Conservation (phyloP, 805 yeast species). For the Saturnispora ahearnii region DNA sequence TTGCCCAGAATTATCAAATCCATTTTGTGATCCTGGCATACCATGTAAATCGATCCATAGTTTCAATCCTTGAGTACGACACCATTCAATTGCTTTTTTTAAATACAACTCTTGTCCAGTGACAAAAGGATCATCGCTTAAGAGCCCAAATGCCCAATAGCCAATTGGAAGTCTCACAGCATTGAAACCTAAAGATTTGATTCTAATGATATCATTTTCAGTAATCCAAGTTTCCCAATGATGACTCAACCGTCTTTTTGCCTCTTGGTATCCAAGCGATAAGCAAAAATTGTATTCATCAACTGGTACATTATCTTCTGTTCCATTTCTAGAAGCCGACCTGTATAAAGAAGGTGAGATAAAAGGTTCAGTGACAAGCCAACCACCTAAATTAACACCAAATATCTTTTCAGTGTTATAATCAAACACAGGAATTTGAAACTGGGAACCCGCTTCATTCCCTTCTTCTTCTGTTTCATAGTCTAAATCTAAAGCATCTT, state of each 20-base stretch:
- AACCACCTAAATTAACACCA: constrained; percentile 59
- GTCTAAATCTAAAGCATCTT: background rate
- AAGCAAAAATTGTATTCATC: constrained; percentile 54
- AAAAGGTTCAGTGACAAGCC: constrained; percentile 65
- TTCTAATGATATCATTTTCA: constrained; percentile 47
- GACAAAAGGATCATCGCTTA: constrained; percentile 73
- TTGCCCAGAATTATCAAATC: constrained; percentile 88
- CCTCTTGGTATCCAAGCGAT: constrained; percentile 39
- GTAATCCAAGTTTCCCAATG: constrained; percentile 56
- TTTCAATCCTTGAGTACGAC: constrained; percentile 47
- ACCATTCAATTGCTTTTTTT: constrained; percentile 75
- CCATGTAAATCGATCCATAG: constrained; percentile 94
- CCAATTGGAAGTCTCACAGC: constrained; percentile 88
- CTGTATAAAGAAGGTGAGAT: constrained; percentile 55
- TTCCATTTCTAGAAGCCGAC: constrained; percentile 19
- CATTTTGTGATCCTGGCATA: constrained; percentile 95
- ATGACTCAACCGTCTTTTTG: constrained; percentile 31
- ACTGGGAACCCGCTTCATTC: background rate
- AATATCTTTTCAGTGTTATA: constrained; percentile 22
- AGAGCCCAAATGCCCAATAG: constrained; percentile 76
- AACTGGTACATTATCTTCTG: constrained; percentile 33
- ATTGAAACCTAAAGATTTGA: constrained; percentile 51
- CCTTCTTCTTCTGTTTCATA: background rate
- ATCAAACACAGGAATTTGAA: constrained; percentile 7
- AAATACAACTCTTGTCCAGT: constrained; percentile 69